phyloP scores from a whole-genome alignment of 148 eudicot species.

The Spergularia marina region DNA sequence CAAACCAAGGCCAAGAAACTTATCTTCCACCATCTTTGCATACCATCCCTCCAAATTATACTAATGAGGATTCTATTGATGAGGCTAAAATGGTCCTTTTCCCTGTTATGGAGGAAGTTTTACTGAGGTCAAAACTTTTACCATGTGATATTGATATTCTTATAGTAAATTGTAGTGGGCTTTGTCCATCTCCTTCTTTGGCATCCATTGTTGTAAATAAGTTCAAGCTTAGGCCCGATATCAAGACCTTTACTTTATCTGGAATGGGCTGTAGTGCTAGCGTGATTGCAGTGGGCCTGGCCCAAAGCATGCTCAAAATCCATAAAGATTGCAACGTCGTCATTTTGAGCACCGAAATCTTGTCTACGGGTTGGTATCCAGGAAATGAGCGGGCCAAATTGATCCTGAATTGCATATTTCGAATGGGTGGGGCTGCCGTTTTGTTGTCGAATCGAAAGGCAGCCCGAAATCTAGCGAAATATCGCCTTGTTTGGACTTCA shows the following conservation, averaged over 20 bases:
- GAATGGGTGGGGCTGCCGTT: conserved; percentile 68
- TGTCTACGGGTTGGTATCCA: conserved; percentile 66
- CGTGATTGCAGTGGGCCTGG: conserved; percentile 49
- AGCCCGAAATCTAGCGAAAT: conserved; percentile 35
- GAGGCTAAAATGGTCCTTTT: conserved; percentile 70
- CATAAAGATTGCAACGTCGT: conserved; percentile 50
- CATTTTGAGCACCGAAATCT: conserved; percentile 67
- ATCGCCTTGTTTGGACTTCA: conserved; percentile 32
- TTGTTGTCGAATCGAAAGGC: conserved; percentile 40
- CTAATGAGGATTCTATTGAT: conserved; percentile 41
- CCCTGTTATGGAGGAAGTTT: conserved; percentile 56
- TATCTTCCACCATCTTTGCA: conserved; percentile 65
- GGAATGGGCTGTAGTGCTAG: conserved; percentile 97
- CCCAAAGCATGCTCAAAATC: conserved; percentile 40
- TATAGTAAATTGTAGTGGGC: conserved; percentile 73
- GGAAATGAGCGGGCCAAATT: conserved; percentile 54
- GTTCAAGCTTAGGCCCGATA: conserved; percentile 52
- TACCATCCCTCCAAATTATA: conserved; percentile 56
- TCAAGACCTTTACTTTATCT: conserved; percentile 51
- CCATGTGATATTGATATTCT: conserved; percentile 62
- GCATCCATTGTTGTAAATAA: conserved; percentile 53
- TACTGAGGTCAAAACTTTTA: conserved; percentile 41
- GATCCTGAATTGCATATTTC: conserved; percentile 57
- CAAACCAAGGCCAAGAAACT: conserved; percentile 63
- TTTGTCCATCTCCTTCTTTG: conserved; percentile 67